Evolutionary conservation across 1,284 basidiomycete species (phyloP).

Genomic region (Marasmius oreades): DNA sequence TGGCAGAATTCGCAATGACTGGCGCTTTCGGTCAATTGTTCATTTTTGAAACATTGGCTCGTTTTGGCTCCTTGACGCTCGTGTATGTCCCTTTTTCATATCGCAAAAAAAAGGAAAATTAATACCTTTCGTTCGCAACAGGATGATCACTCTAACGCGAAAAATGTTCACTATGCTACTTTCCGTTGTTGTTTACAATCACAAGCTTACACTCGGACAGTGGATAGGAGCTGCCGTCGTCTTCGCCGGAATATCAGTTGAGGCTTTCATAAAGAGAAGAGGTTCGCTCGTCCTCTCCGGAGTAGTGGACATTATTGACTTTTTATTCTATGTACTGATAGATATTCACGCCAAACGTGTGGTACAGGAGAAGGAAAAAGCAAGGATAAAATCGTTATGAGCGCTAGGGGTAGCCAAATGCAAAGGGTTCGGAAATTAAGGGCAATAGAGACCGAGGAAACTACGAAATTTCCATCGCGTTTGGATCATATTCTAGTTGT

Average conservation of each 20-base stretch:
- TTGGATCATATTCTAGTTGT: conserved; percentile 29
- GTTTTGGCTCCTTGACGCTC: conserved; percentile 92
- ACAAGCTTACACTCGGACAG: conserved; percentile 80
- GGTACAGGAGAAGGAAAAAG: conserved; percentile 76
- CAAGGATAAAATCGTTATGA: conserved; percentile 74
- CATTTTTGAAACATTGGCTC: conserved; percentile 96
- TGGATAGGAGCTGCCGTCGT: conserved; percentile 91
- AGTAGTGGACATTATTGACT: background rate
- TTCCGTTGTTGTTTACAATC: conserved; percentile 90
- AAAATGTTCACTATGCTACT: conserved; percentile 99
- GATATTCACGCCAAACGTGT: conserved; percentile 78
- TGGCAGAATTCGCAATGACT: conserved; percentile 84
- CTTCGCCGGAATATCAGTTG: conserved; percentile 91
- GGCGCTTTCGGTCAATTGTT: conserved; percentile 95
- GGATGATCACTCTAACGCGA: conserved; percentile 93
- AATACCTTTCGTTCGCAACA: conserved; percentile 25
- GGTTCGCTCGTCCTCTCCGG: conserved; percentile 40
- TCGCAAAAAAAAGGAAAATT: background rate
- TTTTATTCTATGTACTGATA: conserved; percentile 26
- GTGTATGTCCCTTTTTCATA: conserved; percentile 56
- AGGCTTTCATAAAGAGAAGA: conserved; percentile 85
- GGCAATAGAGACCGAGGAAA: background rate
- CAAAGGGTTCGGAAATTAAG: background rate
- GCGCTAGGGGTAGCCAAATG: conserved; percentile 14
- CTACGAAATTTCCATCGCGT: conserved; percentile 50